These are phyloP conservation scores for Euphorbia peplus DNA, from an alignment of 345 rosid genomes.

Conservation along the genomic window DNA sequence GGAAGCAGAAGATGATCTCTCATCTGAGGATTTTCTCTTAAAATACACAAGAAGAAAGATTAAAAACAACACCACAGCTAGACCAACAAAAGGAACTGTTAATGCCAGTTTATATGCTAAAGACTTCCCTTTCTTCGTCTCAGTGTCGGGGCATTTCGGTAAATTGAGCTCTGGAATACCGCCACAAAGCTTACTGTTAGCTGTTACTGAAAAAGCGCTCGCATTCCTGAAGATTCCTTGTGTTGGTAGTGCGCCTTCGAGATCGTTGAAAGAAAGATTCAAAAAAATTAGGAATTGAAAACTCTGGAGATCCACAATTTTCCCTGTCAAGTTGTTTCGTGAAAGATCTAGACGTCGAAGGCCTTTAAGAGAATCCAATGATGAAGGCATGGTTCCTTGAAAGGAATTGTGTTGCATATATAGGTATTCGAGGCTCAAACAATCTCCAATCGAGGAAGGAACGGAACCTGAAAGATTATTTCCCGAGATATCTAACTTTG, in stretches of 20 bases:
- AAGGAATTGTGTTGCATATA: slow-evolving; percentile 26
- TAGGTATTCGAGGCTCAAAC: slow-evolving; percentile 15
- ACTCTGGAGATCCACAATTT: slow-evolving; percentile 19
- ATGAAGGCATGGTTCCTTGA: slow-evolving; percentile 31
- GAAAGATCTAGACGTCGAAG: slow-evolving; percentile 38
- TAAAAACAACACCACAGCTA: neutral
- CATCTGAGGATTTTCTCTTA: slow-evolving; percentile 10
- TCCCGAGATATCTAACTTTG: neutral
- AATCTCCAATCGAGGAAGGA: slow-evolving; percentile 23
- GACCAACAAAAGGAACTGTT: neutral
- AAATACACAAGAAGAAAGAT: slow-evolving; percentile 3
- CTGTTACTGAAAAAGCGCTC: slow-evolving; percentile 25
- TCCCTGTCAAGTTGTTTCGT: slow-evolving; percentile 32
- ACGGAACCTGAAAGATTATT: slow-evolving; percentile 35
- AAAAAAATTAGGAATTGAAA: slow-evolving; percentile 3
- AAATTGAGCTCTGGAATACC: slow-evolving; percentile 23
- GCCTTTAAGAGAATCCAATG: slow-evolving; percentile 27
- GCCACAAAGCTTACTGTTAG: slow-evolving; percentile 38
- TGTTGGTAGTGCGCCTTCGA: slow-evolving; percentile 40
- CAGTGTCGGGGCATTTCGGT: slow-evolving; percentile 10
- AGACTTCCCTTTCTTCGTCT: slow-evolving; percentile 2
- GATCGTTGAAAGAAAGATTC: slow-evolving; percentile 39
- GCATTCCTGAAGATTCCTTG: slow-evolving; percentile 35
- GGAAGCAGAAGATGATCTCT: neutral
- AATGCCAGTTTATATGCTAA: neutral